Conservation (phyloP, 306 rosid genomes). For the Dalbergia oliveri region DNA sequence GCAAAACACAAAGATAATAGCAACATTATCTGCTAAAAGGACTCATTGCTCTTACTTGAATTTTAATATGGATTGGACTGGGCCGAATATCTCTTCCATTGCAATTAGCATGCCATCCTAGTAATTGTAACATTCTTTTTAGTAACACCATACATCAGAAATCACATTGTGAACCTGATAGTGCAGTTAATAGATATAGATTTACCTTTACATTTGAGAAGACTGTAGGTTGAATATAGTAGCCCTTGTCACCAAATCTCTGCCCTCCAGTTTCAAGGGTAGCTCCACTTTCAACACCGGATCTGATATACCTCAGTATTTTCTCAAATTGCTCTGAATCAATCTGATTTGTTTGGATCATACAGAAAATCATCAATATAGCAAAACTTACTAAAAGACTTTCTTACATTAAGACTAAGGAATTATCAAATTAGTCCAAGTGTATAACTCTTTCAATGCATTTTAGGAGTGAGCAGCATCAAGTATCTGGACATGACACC, state of each 20-base stretch:
- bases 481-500: not conserved
- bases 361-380: constrained; percentile 24
- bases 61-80: constrained; percentile 80
- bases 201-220: constrained; percentile 77
- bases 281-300: constrained; percentile 77
- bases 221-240: constrained; percentile 77
- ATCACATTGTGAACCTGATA: not conserved
- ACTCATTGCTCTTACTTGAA: constrained; percentile 60
- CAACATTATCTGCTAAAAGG: not conserved
- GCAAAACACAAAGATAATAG: not conserved
- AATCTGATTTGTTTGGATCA: constrained; percentile 53
- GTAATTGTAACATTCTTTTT: not conserved
- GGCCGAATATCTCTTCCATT: constrained; percentile 82
- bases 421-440: not conserved
- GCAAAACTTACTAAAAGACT: not conserved
- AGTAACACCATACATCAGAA: not conserved
- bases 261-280: constrained; percentile 78
- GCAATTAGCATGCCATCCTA: constrained; percentile 87
- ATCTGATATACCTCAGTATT: constrained; percentile 68
- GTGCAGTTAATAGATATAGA: constrained; percentile 6
- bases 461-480: not conserved
- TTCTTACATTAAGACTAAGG: not conserved
- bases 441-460: constrained; percentile 5
- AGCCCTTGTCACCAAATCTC: constrained; percentile 68
- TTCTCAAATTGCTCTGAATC: constrained; percentile 75